These are phyloP conservation scores for Blastobotrys serpentis DNA, from an alignment of 1,139 yeast species.

Conservation along the genomic window DNA sequence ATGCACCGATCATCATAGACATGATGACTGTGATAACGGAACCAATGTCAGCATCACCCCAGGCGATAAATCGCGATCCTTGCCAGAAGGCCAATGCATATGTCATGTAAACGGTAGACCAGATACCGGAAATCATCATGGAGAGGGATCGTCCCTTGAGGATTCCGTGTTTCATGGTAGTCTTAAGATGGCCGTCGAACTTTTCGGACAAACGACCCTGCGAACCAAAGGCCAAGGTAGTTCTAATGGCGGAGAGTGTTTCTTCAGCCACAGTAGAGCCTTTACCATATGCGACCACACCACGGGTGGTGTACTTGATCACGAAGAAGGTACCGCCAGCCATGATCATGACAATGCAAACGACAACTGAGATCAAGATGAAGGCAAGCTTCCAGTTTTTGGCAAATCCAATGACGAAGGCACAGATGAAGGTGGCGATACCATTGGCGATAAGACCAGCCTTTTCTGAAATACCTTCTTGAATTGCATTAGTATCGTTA, in stretches of 20 bases:
- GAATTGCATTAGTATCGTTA: constrained; percentile 44
- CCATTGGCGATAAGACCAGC: constrained; percentile 43
- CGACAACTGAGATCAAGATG: constrained; percentile 41
- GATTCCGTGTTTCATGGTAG: constrained; percentile 33
- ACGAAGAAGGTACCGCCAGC: constrained; percentile 34
- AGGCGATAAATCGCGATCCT: constrained; percentile 42
- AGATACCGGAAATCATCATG: constrained; percentile 39
- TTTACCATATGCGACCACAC: constrained; percentile 36
- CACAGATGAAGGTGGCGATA: constrained; percentile 39
- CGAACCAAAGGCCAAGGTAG: constrained; percentile 46
- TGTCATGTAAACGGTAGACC: constrained; percentile 39
- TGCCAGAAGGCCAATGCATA: constrained; percentile 48
- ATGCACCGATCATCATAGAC: constrained; percentile 45
- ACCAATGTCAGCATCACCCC: constrained; percentile 38
- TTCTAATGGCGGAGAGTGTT: constrained; percentile 42
- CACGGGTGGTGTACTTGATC: constrained; percentile 36
- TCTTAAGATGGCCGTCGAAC: constrained; percentile 36
- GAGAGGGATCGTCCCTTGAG: constrained; percentile 38
- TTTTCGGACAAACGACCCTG: constrained; percentile 40
- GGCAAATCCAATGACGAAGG: constrained; percentile 43
- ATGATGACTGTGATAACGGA: constrained; percentile 39
- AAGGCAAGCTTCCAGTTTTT: constrained; percentile 43
- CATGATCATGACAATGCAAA: constrained; percentile 35
- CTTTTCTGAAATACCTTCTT: constrained; percentile 48
- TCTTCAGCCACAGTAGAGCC: constrained; percentile 47